Conservation (phyloP, 495 filamentous ascomycete species). For the Tuber melanosporum region DNA sequence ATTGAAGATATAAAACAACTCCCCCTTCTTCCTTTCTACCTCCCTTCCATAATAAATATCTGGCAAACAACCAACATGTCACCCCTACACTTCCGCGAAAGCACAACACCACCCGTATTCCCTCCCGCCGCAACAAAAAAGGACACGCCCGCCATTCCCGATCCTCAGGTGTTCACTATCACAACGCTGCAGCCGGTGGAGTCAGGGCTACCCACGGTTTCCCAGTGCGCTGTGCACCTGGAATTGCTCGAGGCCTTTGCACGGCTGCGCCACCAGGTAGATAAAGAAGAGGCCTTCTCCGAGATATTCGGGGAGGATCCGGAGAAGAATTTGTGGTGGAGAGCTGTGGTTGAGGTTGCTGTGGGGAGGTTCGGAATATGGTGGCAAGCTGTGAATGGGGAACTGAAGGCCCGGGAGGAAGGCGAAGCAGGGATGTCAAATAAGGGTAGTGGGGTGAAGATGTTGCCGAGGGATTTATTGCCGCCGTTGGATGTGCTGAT, state of each 20-base stretch:
- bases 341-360: constrained; percentile 64
- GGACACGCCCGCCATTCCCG: constrained; percentile 29
- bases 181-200: constrained; percentile 4
- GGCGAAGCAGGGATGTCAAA: neutral
- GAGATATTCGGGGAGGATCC: constrained; percentile 31
- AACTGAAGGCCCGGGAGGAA: constrained; percentile 42
- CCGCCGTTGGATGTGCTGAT: constrained; percentile 64
- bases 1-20: neutral
- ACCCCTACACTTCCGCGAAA: neutral
- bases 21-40: neutral
- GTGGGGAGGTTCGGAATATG: constrained; percentile 67
- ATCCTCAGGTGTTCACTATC: constrained; percentile 24
- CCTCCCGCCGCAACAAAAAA: constrained; percentile 7
- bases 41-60: neutral
- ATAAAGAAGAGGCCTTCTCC: constrained; percentile 26
- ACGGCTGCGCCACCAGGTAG: constrained; percentile 53
- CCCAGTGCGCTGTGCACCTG: constrained; percentile 62
- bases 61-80: neutral
- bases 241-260: constrained; percentile 68
- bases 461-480: constrained; percentile 22
- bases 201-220: constrained; percentile 19
- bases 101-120: constrained; percentile 13
- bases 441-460: constrained; percentile 17
- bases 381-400: constrained; percentile 51
- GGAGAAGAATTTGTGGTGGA: constrained; percentile 68